These are phyloP conservation scores for Ogataea dorogensis DNA, from an alignment of 805 yeast species.

Conservation along the genomic window DNA sequence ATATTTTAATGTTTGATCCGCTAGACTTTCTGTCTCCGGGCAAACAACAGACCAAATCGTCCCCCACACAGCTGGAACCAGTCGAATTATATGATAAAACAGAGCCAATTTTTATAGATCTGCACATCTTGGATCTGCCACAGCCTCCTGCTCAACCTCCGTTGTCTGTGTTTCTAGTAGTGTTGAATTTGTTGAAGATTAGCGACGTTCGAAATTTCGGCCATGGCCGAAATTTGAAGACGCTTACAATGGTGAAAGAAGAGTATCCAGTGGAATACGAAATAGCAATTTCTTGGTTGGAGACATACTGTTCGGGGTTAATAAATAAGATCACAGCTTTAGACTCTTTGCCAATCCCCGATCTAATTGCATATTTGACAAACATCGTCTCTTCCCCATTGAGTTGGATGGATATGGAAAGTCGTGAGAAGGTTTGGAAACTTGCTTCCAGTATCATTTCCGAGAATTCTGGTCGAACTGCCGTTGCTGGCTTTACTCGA, in stretches of 20 bases:
- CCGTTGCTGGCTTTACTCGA: constrained; percentile 70
- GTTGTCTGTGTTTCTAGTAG: constrained; percentile 38
- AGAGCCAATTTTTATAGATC: neutral
- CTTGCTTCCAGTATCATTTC: constrained; percentile 66
- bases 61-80: no score
- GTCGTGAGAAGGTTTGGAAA: constrained; percentile 44
- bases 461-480: constrained; percentile 82
- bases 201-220: constrained; percentile 52
- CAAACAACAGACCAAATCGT: constrained; percentile 17
- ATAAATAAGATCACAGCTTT: constrained; percentile 16
- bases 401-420: constrained; percentile 41
- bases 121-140: constrained; percentile 64
- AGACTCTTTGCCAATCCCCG: constrained; percentile 17
- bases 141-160: constrained; percentile 47
- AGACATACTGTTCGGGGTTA: constrained; percentile 35
- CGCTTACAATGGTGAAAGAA: constrained; percentile 28
- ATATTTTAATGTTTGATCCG: constrained; percentile 20
- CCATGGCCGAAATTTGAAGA: constrained; percentile 12
- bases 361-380: constrained; percentile 48
- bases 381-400: constrained; percentile 48
- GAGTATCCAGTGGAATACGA: constrained; percentile 31
- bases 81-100: constrained; percentile 23
- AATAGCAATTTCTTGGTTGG: constrained; percentile 45
- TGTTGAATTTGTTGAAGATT: constrained; percentile 50
- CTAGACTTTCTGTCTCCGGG: constrained; percentile 20